Evolutionary conservation across 1,139 yeast species (phyloP), one percentile per base, ranked within the genome.

Genomic region (Nadsonia commutata): DNA sequence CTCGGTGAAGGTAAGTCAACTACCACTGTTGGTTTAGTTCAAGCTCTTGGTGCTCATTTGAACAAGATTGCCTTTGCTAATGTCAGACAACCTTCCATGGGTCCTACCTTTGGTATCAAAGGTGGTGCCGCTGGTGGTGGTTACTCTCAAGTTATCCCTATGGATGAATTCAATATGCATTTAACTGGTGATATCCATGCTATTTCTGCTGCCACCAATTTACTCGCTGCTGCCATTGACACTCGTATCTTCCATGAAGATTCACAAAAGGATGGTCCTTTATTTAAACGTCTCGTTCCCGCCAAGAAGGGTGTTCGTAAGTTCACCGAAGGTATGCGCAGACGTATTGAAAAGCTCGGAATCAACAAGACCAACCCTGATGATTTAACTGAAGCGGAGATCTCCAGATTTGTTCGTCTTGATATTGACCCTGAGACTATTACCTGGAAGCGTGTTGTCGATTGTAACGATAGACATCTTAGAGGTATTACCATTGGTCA

Each of bases 111-210:
- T 58, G 98, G 98, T 64, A 84, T 90, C 59, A 90, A 88, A 65
- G 97, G 97, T 63, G 98, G 97, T 65, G 98, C 98, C 49, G 97
- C 98, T 18, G 98, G 98, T 59, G 98, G 98, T 60, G 98, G 98
- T 48, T 90, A 88, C 66, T 80, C 97, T 6, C 97, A 90, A 67
- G 97, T 90, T 40, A 86, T 90, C 58, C 98, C 98, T 51, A 90
- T 90, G 98, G 97, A 90, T 64, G 97, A 90, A 65, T 90, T 90
- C 72, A 90, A 90, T 69, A 77, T 90, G 86, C 98, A 90, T 64
- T 76, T 90, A 52, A 90, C 98, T 43, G 98, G 98, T 61, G 98
- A 90, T 63, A 90, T 90, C 55, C 98, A 90, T 63, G 98, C 98
- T 44, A 85, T 90, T 53, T 78, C 94, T 46, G 90, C 88, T 71